Base-by-base conservation (phyloP, 2,329 filamentous ascomycete species). In the Claviceps sp. region DNA sequence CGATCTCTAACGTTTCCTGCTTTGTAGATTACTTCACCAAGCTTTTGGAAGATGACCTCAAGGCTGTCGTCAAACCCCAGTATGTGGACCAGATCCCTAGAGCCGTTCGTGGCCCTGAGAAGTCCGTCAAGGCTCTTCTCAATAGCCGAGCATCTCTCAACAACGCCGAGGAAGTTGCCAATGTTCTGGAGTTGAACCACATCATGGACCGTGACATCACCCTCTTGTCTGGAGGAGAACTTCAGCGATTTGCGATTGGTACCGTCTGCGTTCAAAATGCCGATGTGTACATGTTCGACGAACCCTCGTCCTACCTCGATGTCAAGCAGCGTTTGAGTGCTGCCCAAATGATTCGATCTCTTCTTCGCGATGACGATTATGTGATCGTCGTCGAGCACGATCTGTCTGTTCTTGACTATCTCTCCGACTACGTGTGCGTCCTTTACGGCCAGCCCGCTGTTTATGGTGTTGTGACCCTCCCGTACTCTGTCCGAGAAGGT, bases 371-470 rank as follows among this genome's bases (percentile, higher is more conserved):
- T 47, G 81, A 96, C 62, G 88, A 95, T 73, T 98, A 97, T 66
- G 87, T 98, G 63, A 97, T 98, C 62, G 91, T 96, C 56, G 93
- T 98, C 62, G 93, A 98, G 79, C 93, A 98, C 82, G 93, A 98
- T 81, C 76, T 98, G 77, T 95, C 91, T 47, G 90, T 98, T 45
- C 80, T 98, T 46, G 94, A 98, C 70, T 98, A 98, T 65, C 87
- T 98, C 52, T 98, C 93, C 52, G 93, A 98, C 71, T 98, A 93
- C 70, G 89, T 98, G 63, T 98, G 93, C 66, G 89, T 96, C 55
- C 84, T 98, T 11, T 98, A 98, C 71, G 94, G 93, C 60, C 84
- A 86, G 71, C 93, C 93, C 40, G 93, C 93, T 47, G 84, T 96
- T 46, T 98, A 98, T 62, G 93, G 93, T 82, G 93, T 98, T 49